phyloP scores from a whole-genome alignment of 2,329 filamentous ascomycete genomes.

The Fusarium dlaminii region DNA sequence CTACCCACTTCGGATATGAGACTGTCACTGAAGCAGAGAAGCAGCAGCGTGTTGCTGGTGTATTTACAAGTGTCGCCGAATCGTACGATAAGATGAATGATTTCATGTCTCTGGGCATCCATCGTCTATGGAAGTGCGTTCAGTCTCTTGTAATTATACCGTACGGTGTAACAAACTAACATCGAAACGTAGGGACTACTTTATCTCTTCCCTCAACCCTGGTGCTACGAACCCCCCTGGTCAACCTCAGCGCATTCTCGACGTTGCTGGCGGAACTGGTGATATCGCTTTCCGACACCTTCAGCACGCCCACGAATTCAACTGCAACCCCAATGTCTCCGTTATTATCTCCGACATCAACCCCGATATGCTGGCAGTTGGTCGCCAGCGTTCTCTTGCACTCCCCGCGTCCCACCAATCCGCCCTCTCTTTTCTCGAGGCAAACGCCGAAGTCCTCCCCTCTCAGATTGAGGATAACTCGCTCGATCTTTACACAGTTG shows the following conservation, averaged over 20 bases:
- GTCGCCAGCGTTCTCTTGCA: constrained; percentile 76
- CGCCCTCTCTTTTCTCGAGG: constrained; percentile 80
- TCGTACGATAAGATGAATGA: constrained; percentile 99
- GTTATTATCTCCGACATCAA: constrained; percentile 98
- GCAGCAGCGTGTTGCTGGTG: constrained; percentile 74
- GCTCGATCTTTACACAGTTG: constrained; percentile 96
- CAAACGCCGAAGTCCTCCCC: constrained; percentile 84
- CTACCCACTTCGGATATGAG: constrained; percentile 92
- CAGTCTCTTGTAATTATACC: background rate
- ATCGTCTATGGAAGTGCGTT: constrained; percentile 87
- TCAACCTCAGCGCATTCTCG: constrained; percentile 78
- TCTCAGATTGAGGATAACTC: constrained; percentile 70
- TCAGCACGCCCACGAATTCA: constrained; percentile 85
- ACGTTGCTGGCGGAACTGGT: constrained; percentile 95
- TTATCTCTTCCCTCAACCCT: constrained; percentile 90
- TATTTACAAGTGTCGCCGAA: constrained; percentile 94
- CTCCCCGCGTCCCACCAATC: constrained; percentile 65
- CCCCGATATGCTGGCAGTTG: constrained; percentile 90
- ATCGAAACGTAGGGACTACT: constrained; percentile 73
- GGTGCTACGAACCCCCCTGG: constrained; percentile 64
- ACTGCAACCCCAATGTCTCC: constrained; percentile 76
- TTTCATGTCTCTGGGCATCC: constrained; percentile 97
- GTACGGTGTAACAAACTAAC: constrained; percentile 8
- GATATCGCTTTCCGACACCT: constrained; percentile 98
- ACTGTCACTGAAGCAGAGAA: constrained; percentile 86